Conservation (phyloP, 2,329 filamentous ascomycete species). For the Dryadomyces sulphureus region DNA sequence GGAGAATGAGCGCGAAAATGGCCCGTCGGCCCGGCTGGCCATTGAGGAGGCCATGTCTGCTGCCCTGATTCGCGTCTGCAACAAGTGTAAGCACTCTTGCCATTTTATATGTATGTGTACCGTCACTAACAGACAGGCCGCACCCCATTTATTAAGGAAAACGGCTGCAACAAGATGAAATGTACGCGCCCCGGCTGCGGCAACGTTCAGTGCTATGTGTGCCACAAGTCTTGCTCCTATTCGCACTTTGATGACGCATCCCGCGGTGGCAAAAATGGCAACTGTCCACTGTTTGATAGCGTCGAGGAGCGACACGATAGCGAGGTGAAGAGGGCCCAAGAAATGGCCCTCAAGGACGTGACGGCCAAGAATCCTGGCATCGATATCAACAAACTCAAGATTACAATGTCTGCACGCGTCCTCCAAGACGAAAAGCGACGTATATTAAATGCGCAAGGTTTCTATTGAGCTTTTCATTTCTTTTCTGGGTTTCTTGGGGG, state of each 20-base stretch:
- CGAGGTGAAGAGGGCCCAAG: conserved; percentile 49
- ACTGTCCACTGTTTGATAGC: conserved; percentile 56
- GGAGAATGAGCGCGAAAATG: conserved; percentile 46
- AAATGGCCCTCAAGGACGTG: conserved; percentile 38
- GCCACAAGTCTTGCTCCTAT: conserved; percentile 52
- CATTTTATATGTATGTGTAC: not conserved
- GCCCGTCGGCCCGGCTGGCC: conserved; percentile 44
- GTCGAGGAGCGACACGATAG: conserved; percentile 42
- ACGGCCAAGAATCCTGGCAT: conserved; percentile 45
- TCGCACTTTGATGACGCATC: conserved; percentile 48
- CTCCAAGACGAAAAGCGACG: conserved; percentile 24
- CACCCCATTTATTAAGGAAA: conserved; percentile 65
- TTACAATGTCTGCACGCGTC: conserved; percentile 43
- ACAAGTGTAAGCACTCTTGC: conserved; percentile 31
- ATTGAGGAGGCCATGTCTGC: conserved; percentile 78
- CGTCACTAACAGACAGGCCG: conserved; percentile 24
- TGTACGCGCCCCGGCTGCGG: conserved; percentile 42
- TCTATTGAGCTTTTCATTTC: not conserved
- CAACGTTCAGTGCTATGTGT: conserved; percentile 54
- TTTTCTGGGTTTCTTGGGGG: not conserved
- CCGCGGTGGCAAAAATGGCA: conserved; percentile 31
- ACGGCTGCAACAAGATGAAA: conserved; percentile 72
- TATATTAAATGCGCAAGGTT: too few species aligned
- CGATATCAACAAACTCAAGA: conserved; percentile 38
- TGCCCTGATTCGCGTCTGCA: conserved; percentile 65